These are phyloP conservation scores for Bipolaris oryzae DNA, from an alignment of 2,329 filamentous ascomycete genomes.

Conservation along the genomic window DNA sequence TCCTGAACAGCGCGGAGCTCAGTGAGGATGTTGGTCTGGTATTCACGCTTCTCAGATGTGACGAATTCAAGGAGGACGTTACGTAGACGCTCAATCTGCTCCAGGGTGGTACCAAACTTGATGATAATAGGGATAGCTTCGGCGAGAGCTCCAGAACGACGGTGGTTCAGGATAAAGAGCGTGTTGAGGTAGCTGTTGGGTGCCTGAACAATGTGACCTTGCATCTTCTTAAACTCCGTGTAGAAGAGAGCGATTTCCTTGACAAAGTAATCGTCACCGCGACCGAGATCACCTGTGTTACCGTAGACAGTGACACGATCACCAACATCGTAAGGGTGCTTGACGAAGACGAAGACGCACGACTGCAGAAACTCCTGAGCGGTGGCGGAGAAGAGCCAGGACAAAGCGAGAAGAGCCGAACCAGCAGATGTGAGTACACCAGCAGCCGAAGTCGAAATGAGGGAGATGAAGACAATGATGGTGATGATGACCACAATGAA, in stretches of 20 bases:
- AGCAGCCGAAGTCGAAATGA: conserved; percentile 89
- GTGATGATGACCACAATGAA: conserved; percentile 83
- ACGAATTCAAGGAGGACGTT: conserved; percentile 83
- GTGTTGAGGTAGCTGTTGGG: conserved; percentile 93
- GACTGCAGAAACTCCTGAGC: conserved; percentile 95
- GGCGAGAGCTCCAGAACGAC: conserved; percentile 84
- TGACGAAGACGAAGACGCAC: conserved; percentile 93
- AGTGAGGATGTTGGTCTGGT: conserved; percentile 82
- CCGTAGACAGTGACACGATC: conserved; percentile 92
- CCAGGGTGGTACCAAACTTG: conserved; percentile 83
- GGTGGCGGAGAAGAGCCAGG: conserved; percentile 90
- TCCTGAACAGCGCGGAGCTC: conserved; percentile 81
- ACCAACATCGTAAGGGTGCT: conserved; percentile 95
- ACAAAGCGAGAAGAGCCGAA: conserved; percentile 83
- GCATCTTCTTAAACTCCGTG: conserved; percentile 98
- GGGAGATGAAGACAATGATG: conserved; percentile 83
- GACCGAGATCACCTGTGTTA: conserved; percentile 77
- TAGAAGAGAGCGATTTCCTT: conserved; percentile 92
- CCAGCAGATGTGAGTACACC: conserved; percentile 89
- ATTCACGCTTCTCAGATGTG: conserved; percentile 83
- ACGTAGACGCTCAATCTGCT: conserved; percentile 83
- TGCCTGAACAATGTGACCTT: conserved; percentile 93
- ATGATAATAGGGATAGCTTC: conserved; percentile 84
- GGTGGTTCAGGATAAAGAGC: conserved; percentile 93
- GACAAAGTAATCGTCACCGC: conserved; percentile 93